Evolutionary conservation across 495 filamentous ascomycete genomes (phyloP), one percentile per base, ranked within the genome.

Genomic region (Pseudoneurospora amorphoporcata): DNA sequence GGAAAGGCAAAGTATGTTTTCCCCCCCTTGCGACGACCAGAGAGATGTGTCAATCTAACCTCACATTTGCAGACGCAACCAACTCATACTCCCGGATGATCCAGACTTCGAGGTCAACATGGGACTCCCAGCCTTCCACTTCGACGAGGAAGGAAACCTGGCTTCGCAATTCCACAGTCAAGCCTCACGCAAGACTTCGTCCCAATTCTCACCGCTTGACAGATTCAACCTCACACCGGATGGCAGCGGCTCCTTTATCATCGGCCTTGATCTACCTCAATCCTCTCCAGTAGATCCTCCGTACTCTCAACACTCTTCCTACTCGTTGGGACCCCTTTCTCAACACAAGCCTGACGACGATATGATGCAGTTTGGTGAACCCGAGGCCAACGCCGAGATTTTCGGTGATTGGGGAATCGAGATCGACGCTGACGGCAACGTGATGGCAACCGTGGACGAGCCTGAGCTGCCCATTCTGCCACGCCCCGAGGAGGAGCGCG

Each of bases 31-130:
- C 45, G 2, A 65, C 14, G 39, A 23, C 29, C 38, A 47, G 40
- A 68, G 72, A n/a, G 17, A 69, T 7, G 12, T 17, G 19, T 61
- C n/a, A 35, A 9, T 37, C 41, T 76, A 35, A 78, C 72, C 68
- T 68, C 42, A 70, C 69, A 9, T 68, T 68, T 39, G 8, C 76
- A 97, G 95, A 73, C 91, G 90, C 29, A 91, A 92, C 61, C 92
- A 93, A 73, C 88, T 97, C 65, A 79, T 94, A 16, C 85, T 98
- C 4, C 82, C 86, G 29, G 93, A 99, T 74, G 95, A 98, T 79
- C 94, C 94, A 7, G 86, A 88, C n/a, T 97, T 98, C 75, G 79
- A 94, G 35, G 69, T 80, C 39, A 73, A 77, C 73, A 72, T 68
- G 61, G 72, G 77, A 10, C 72, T 82, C 32, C 71, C 81, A 35